phyloP scores from a whole-genome alignment of 176 grass and related monocot genomes.

The Tuctoria greenei region DNA sequence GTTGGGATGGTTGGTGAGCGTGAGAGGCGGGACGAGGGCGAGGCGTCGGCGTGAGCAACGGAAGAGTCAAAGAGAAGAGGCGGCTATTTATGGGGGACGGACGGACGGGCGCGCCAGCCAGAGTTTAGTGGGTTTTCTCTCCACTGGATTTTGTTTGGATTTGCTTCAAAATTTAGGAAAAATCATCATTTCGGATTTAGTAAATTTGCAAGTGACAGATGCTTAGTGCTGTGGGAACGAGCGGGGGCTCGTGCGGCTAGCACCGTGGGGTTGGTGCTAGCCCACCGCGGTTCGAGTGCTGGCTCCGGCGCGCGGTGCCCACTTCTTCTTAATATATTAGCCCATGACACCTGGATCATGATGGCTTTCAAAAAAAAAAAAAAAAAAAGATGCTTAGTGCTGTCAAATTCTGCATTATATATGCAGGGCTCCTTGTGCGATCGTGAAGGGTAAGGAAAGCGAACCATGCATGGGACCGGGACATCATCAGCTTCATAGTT shows the following conservation, averaged over 20 bases:
- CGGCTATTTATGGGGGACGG: slow-evolving; percentile 35
- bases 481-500: neutral
- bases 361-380: no score
- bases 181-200: neutral
- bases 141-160: neutral
- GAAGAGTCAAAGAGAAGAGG: neutral
- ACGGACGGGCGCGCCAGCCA: neutral
- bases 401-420: neutral
- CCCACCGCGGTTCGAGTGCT: no score
- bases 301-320: no score
- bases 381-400: neutral
- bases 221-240: no score
- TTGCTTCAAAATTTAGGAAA: neutral
- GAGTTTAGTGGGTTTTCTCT: neutral
- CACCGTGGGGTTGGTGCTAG: no score
- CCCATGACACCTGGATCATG: no score
- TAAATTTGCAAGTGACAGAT: neutral
- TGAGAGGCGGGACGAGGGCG: neutral
- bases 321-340: no score
- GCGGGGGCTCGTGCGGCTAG: no score
- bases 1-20: neutral
- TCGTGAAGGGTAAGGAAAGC: neutral
- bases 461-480: neutral
- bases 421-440: slow-evolving; percentile 1
- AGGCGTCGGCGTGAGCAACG: neutral